Evolutionary conservation across 495 filamentous ascomycete genomes (phyloP).

Genomic region (Penicillium robsamsonii): DNA sequence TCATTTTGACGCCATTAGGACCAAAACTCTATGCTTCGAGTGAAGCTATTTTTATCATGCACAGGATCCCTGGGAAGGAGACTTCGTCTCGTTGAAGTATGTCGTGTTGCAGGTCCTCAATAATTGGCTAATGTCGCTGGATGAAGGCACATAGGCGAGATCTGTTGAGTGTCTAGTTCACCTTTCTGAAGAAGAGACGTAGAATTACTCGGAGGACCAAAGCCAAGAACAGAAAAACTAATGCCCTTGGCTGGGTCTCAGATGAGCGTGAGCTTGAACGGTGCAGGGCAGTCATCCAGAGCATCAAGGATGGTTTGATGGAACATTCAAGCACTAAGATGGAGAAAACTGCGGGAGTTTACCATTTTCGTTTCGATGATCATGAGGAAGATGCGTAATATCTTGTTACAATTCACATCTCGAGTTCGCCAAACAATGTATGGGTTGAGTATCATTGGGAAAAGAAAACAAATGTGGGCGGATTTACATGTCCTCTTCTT

Average conservation of each 20-base stretch:
- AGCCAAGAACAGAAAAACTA: slow-evolving; percentile 21
- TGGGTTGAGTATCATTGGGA: no score
- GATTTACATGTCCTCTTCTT: no score
- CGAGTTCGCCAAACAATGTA: no score
- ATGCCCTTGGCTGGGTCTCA: slow-evolving; percentile 29
- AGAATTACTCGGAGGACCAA: slow-evolving; percentile 12
- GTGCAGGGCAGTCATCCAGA: slow-evolving; percentile 18
- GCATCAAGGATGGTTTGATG: slow-evolving; percentile 26
- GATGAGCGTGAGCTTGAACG: slow-evolving; percentile 26
- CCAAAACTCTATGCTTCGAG: slow-evolving; percentile 25
- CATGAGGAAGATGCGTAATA: slow-evolving; percentile 21
- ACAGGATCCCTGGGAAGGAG: slow-evolving; percentile 25
- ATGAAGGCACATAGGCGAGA: slow-evolving; percentile 5
- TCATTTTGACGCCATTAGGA: slow-evolving; percentile 27
- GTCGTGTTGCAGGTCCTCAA: slow-evolving; percentile 15
- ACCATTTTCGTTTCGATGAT: slow-evolving; percentile 32
- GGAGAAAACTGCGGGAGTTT: slow-evolving; percentile 18
- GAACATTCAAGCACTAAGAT: slow-evolving; percentile 25
- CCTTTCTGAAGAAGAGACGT: slow-evolving; percentile 21
- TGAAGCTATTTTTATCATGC: slow-evolving; percentile 25
- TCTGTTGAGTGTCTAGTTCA: slow-evolving; percentile 19
- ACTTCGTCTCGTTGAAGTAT: slow-evolving; percentile 23
- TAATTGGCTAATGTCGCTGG: slow-evolving; percentile 25
- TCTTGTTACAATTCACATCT: no score
- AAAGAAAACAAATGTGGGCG: no score